Conservation (phyloP, 2,329 filamentous ascomycete genomes). For the Sclerotinia subarctica region DNA sequence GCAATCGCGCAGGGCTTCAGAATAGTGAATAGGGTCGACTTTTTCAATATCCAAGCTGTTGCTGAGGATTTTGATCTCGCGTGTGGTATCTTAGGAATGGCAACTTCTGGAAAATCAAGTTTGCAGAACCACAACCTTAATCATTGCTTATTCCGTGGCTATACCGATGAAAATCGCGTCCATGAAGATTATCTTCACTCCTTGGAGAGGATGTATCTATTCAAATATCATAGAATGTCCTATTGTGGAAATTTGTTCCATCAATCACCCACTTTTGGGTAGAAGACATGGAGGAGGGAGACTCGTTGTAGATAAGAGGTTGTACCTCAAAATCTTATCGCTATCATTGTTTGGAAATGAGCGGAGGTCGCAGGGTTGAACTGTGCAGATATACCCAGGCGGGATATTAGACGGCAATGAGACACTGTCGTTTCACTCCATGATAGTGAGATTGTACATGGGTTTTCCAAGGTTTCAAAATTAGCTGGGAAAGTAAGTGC, state of each 20-base stretch:
- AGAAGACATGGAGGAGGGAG: background rate
- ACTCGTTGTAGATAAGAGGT: slow-evolving; percentile 1
- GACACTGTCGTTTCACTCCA: slow-evolving; percentile 2
- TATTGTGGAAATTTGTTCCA: slow-evolving; percentile 7
- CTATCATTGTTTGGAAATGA: background rate
- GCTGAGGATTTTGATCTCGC: background rate
- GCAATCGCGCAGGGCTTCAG: background rate
- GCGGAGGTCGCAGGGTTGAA: background rate
- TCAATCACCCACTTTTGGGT: slow-evolving; percentile 9
- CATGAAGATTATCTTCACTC: background rate
- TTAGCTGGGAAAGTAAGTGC: background rate
- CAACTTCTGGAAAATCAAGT: background rate
- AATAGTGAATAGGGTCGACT: background rate
- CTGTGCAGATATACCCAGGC: background rate
- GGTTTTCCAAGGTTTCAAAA: background rate
- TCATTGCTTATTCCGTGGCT: background rate
- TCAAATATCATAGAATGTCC: background rate
- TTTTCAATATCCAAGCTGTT: background rate
- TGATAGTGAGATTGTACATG: background rate
- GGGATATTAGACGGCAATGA: background rate
- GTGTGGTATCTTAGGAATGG: background rate
- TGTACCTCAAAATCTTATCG: slow-evolving; percentile 1
- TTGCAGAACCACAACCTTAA: background rate
- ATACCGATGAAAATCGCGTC: background rate
- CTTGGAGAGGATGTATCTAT: background rate